Evolutionary conservation across 2,329 filamentous ascomycete genomes (phyloP).

Genomic region (Colletotrichum melonis): DNA sequence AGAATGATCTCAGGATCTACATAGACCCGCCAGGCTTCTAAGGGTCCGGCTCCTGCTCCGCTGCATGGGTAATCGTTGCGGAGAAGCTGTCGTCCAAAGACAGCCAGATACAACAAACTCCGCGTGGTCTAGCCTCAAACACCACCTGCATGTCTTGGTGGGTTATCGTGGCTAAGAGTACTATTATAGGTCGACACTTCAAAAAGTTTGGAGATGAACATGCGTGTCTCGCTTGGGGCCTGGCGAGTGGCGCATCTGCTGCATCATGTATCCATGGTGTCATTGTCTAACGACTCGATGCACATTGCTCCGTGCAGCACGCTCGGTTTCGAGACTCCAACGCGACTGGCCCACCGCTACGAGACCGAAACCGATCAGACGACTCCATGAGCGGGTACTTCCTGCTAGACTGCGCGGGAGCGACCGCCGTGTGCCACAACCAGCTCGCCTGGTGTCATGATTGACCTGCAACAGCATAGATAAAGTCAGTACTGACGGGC

Average conservation of each 20-base stretch:
- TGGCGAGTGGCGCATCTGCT: neutral
- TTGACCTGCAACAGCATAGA: neutral
- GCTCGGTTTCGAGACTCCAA: neutral
- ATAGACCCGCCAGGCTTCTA: too few species aligned
- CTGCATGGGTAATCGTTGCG: neutral
- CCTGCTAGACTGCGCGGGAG: neutral
- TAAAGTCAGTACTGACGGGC: neutral
- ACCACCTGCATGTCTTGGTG: too few species aligned
- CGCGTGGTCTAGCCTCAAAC: neutral
- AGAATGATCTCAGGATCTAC: neutral
- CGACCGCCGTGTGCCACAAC: neutral
- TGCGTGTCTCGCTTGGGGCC: neutral
- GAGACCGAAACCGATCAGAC: conserved; percentile 22
- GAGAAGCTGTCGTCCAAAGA: neutral
- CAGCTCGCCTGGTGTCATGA: neutral
- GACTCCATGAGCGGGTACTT: neutral
- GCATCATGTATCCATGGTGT: neutral
- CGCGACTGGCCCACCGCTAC: neutral
- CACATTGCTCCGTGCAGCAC: neutral
- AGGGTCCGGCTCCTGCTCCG: neutral
- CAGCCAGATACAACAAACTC: neutral
- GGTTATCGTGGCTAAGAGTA: too few species aligned
- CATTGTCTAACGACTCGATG: neutral
- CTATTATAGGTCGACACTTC: neutral
- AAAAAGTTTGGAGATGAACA: neutral